Conservation (phyloP, 1,139 yeast species). For the Saccharomyces pastorianus region DNA sequence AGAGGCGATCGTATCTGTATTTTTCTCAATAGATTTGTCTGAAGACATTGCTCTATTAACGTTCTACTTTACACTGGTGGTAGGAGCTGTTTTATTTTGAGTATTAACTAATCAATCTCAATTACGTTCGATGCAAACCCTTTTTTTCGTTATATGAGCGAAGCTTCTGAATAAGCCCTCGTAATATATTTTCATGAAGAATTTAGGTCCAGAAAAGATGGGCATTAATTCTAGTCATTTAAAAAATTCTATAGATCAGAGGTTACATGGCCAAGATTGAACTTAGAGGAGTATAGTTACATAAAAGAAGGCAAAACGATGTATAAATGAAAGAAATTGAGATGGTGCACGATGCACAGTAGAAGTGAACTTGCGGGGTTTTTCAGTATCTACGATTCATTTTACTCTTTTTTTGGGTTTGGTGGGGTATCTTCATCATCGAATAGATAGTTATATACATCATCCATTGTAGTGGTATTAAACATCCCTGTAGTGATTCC, state of each 20-base stretch:
- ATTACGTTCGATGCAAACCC: not conserved
- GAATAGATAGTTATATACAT: conserved; percentile 22
- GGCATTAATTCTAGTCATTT: not conserved
- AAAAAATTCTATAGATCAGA: not conserved
- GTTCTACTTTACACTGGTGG: not conserved
- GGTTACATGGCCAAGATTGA: not conserved
- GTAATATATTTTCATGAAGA: not conserved
- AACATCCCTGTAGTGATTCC: conserved; percentile 16
- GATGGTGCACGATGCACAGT: not conserved
- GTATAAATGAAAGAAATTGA: not conserved
- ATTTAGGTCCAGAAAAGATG: not conserved
- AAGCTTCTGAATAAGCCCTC: not conserved
- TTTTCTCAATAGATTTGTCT: not conserved
- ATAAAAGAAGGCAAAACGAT: not conserved
- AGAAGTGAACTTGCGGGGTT: not conserved
- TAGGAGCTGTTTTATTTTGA: not conserved
- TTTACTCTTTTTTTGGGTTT: not conserved
- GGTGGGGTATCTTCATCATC: conserved; percentile 15
- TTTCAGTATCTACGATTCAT: not conserved
- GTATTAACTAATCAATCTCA: not conserved
- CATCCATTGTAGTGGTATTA: conserved; percentile 26
- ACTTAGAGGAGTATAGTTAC: not conserved
- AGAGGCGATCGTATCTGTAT: not conserved
- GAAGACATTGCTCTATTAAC: not conserved
- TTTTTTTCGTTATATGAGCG: not conserved